Base-by-base conservation (phyloP, 139 green algal species). In the Astrephomene gubernaculifera region DNA sequence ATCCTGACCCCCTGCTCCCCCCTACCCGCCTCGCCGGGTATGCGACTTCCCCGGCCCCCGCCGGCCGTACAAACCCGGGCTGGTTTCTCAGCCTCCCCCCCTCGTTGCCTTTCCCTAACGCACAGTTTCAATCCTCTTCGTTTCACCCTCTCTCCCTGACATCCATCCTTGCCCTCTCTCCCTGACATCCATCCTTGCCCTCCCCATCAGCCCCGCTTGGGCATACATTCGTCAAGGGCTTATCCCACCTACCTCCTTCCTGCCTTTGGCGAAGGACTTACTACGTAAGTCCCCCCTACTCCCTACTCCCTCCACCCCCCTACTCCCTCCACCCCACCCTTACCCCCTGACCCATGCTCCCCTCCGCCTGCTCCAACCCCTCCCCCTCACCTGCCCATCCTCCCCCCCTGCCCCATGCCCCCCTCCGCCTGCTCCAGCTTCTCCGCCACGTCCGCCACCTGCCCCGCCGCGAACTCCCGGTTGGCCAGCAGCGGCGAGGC, bases 381-480 rank as follows among this genome's bases (percentile, higher is more conserved):
- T 31, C 7, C 21, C 17, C 3, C 79, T 6, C 79, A 75, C 79
- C 60, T 76, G 44, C 79, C 53, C 57, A 75, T 31, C 79, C 79
- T 9, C 25, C 24, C 43, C 6, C 74, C 74, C 12, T 71, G 63
- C 64, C 36, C 31, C 33, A 87, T 41, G 31, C 44, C 35, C 39
- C 24, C 60, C 61, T 97, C 95, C 25, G 88, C 95, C 71, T 96
- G 92, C 89, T 98, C 96, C 82, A 99, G 92, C 91, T 99, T 99
- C 85, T 98, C 95, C 49, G 92, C 95, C 19, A 99, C 92, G 85
- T 99, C 97, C 12, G 78, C 86, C 39, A 98, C 92, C 89, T 99
- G 96, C 0, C 93, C 94, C 0, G 91, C 85, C 17, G 95, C 90
- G 73, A 98, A 97, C 70, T 96, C 93, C 2, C 90, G 81, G 81